Percentiles rank a stretch among this genome's conserved stretches.
Evolutionary conservation across 2,329 filamentous ascomycete species (phyloP).

Genomic region (Orbilia ellipsospora): DNA sequence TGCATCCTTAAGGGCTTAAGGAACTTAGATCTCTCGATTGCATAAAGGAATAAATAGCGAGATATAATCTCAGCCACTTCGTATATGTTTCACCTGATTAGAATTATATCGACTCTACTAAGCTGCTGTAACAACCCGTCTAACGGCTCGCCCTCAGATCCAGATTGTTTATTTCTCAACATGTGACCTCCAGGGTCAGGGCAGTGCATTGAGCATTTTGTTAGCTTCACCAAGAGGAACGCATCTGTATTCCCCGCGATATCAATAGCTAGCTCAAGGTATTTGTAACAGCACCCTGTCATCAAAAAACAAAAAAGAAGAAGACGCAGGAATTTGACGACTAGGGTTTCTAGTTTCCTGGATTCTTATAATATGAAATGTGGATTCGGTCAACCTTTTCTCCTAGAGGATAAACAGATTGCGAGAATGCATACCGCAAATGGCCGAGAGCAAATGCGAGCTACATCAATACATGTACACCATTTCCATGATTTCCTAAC

Average conservation of each 20-base stretch:
- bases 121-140: conserved; percentile 13
- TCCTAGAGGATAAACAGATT: conserved; percentile 15
- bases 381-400: conserved; percentile 23
- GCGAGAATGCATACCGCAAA: conserved; percentile 37
- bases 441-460: conserved; percentile 31
- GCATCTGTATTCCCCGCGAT: conserved; percentile 43
- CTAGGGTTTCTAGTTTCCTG: conserved; percentile 36
- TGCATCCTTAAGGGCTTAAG: conserved; percentile 9
- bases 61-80: conserved; percentile 47
- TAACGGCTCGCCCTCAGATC: conserved; percentile 7
- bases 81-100: conserved; percentile 35
- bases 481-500: conserved; percentile 5
- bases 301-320: conserved; percentile 17
- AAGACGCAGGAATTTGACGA: not conserved
- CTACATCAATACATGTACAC: not conserved
- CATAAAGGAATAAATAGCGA: conserved; percentile 28
- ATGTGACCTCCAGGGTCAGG: conserved; percentile 37
- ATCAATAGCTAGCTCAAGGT: conserved; percentile 12
- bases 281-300: conserved; percentile 50
- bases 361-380: conserved; percentile 40
- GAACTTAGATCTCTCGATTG: conserved; percentile 25
- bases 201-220: conserved; percentile 46
- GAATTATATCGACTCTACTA: conserved; percentile 29
- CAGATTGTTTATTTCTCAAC: conserved; percentile 19
- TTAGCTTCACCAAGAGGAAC: conserved; percentile 17